phyloP scores from a whole-genome alignment of 208 protist genomes.

The Strigomonas culicis region DNA sequence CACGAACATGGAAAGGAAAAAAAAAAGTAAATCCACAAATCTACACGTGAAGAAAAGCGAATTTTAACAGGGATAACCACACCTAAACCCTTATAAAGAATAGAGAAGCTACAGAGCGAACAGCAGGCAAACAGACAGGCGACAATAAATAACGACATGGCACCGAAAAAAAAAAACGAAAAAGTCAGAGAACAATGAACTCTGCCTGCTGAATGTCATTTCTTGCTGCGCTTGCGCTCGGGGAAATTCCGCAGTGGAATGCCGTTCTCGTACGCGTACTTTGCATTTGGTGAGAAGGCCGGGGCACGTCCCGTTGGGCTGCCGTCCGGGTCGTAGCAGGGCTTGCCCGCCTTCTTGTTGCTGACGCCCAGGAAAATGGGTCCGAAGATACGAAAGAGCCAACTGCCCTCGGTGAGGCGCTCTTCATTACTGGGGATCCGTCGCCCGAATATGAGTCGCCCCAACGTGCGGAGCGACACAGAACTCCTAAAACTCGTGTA shows the following conservation, averaged over 20 bases:
- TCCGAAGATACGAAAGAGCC: conserved; percentile 53
- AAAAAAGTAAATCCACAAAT: conserved; percentile 15
- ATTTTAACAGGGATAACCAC: neutral
- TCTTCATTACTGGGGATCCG: conserved; percentile 41
- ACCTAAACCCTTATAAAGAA: neutral
- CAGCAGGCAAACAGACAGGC: neutral
- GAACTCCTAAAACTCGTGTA: conserved; percentile 53
- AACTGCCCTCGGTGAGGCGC: conserved; percentile 38
- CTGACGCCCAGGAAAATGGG: conserved; percentile 33
- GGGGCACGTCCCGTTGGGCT: conserved; percentile 15
- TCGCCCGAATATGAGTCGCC: conserved; percentile 43
- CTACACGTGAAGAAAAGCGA: neutral
- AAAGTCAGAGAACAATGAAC: neutral
- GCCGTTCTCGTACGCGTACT: neutral
- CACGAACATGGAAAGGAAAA: conserved; percentile 12
- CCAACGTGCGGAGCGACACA: conserved; percentile 45
- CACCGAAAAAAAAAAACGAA: neutral
- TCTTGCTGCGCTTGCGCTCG: neutral
- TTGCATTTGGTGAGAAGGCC: conserved; percentile 23
- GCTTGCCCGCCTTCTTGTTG: conserved; percentile 24
- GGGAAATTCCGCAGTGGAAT: neutral
- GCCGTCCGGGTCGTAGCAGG: conserved; percentile 22
- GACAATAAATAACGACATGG: conserved; percentile 3
- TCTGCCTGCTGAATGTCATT: neutral
- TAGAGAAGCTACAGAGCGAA: conserved; percentile 9